phyloP scores from a whole-genome alignment of 108 stramenopile genomes.

The Cyclotella kingstonii region DNA sequence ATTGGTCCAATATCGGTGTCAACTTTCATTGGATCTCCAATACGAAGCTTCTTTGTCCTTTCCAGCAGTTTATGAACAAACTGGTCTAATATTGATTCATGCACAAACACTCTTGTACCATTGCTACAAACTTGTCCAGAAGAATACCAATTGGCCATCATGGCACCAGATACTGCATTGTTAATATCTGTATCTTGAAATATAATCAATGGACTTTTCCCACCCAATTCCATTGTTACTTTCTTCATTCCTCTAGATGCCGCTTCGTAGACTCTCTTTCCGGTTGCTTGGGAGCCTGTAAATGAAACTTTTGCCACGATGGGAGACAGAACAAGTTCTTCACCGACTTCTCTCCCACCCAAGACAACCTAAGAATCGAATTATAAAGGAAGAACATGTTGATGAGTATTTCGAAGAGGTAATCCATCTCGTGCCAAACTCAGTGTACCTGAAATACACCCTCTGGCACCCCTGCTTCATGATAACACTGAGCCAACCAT shows the following conservation, averaged over 20 bases:
- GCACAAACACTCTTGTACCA: conserved; percentile 77
- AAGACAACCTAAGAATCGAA: conserved; percentile 39
- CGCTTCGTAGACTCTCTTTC: conserved; percentile 44
- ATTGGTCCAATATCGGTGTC: conserved; percentile 56
- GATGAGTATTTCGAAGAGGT: no score
- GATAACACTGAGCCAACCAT: conserved; percentile 62
- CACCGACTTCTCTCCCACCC: conserved; percentile 73
- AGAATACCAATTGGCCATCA: conserved; percentile 67
- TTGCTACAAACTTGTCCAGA: conserved; percentile 86
- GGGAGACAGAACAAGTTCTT: conserved; percentile 49
- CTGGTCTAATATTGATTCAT: conserved; percentile 34
- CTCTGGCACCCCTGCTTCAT: conserved; percentile 82
- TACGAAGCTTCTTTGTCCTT: conserved; percentile 29
- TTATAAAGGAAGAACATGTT: not conserved
- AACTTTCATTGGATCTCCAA: conserved; percentile 45
- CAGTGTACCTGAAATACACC: conserved; percentile 69
- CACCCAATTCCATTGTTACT: conserved; percentile 84
- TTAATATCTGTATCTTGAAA: conserved; percentile 75
- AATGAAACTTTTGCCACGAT: conserved; percentile 82
- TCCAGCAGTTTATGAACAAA: conserved; percentile 44
- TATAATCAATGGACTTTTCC: conserved; percentile 80
- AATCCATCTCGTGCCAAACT: not conserved
- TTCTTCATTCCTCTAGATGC: conserved; percentile 49
- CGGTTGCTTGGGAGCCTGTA: conserved; percentile 68
- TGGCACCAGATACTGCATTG: conserved; percentile 57